Evolutionary conservation across 75 land plant species (phyloP), one percentile per base, ranked within the genome.

Genomic region (Sequoiadendron giganteum): DNA sequence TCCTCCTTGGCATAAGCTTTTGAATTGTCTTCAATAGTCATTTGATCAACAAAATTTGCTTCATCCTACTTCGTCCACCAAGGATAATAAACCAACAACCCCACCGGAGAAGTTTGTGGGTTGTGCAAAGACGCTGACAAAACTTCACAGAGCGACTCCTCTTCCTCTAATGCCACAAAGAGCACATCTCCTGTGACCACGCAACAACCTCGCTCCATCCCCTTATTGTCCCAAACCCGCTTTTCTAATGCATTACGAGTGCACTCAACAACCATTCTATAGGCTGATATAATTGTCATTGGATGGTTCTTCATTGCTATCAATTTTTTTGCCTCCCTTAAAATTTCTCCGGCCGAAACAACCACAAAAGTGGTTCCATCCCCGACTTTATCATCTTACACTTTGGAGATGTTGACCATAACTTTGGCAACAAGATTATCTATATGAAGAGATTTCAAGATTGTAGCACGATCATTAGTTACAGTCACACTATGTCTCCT

Each of bases 361-460:
- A 96, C 99, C 88, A 97, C 99, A 48, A 97, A 97, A 85, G 99
- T 97, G 32, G 99, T 97, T 32, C 99, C 99, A 92, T 97, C 99
- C 87, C 99, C 99, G 85, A 97, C 99, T 88, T 97, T 98, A 93
- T 97, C 99, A 90, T 97, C 99, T 92, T 97, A 98, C 52, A 96
- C 99, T 87, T 97, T 97, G 39, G 99, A 97, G 49, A 97, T 97
- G 55, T 97, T 98, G 88, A 97, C 94, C 86, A 97, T 93, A 54
- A 97, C 98, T 92, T 96, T 97, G 14, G 99, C 99, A 90, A 98
- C 99, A 65, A 97, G 96, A 85, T 96, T 97, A 88, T 96, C 99
- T 89, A 97, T 94, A 85, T 96, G 98, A 14, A 97, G 94, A 47
- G 99, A 93, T 89, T 97, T 97, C 83, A 97, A 94, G 78, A 97